Base-by-base conservation (phyloP, 306 rosid species). In the Begonia fuchsioides region DNA sequence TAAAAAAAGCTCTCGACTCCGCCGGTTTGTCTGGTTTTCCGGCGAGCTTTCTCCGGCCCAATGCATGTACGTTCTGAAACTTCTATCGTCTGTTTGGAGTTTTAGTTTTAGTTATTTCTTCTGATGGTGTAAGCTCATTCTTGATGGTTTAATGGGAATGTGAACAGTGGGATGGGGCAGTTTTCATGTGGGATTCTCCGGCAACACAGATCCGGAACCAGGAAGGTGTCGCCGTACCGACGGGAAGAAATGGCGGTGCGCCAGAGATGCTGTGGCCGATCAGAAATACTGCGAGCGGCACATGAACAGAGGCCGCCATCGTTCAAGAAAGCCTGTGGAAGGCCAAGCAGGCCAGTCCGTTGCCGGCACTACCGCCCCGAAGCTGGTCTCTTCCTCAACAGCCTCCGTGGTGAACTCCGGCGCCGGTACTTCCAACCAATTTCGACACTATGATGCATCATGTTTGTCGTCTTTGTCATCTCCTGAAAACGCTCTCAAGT, bases 291-390 rank as follows among this genome's bases (percentile, higher is more conserved):
- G 96, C 20, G 96, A 87, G 65, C 75, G 93, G 66, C 96, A 87
- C 61, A 75, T 87, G 80, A 87, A 87, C 75, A 74, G 94, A 64
- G 96, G 96, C 68, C 94, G 96, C 72, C 96, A 87, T 64, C 96
- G 94, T 87, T 87, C 96, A 87, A 87, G 96, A 90, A 90, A 90
- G 98, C 98, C 92, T 90, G 98, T 90, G 98, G 98, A 87, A 87
- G 84, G 84, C 74, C 94, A 77, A 60, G 56, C 78, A n/a, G 88
- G 93, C 82, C 87, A 72, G 26, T 71, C 85, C 53, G 72, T 61
- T 40, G 64, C 86, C 44, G 67, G 67, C 9, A 49, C 66, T 50
- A 51, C 74, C 1, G 68, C 73, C 63, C 59, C 63, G 40, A 66
- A 64, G 50, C 60, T 72, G 39, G 19, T 51, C 20, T 39, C 64